Base-by-base conservation (phyloP, 345 rosid genomes). In the Eucalyptus curtisii region DNA sequence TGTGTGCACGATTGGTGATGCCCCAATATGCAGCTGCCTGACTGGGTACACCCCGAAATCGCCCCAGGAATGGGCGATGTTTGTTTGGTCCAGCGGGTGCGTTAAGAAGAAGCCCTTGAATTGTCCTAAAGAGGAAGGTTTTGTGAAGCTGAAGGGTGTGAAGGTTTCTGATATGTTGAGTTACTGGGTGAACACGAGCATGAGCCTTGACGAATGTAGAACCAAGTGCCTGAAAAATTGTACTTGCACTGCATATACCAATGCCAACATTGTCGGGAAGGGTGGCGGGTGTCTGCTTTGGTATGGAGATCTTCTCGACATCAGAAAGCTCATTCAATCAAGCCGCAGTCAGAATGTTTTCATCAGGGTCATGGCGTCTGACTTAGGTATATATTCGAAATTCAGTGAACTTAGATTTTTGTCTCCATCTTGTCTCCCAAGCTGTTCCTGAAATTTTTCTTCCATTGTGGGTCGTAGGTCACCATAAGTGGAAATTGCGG, bases 231-330 rank as follows among this genome's bases (percentile, higher is more conserved):
- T 80, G 59, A 89, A 55, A 55, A 55, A 55, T 55, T 55, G 59
- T 22, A 55, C 92, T 30, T 95, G 96, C 87, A 90, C 88, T 4
- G 96, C 96, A 25, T 95, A 89, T 90, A 91, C 95, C 5, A 91
- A 64, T 40, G 55, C 89, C 7, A 91, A 93, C 87, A 91, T 94
- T 13, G 89, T 88, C 12, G 71, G 27, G 48, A 91, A 90, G 14
- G 94, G 93, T 8, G 89, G 61, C 24, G 97, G 95, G 19, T 95
- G 97, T 86, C 94, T 94, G 80, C 88, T 86, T 20, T 95, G 97
- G 97, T 90, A 81, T 24, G 93, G 90, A 4, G 93, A 91, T 50
- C 71, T 95, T 25, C 66, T 59, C 31, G 31, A 59, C 15, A 27
- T 86, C 48, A 89, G 50, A 93, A 95, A 13, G 25, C 37, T 17